A percentile compares a stretch with the other conserved stretches of the same genome.
Conservation (phyloP, 345 rosid genomes). For the Melaleuca alternifolia region DNA sequence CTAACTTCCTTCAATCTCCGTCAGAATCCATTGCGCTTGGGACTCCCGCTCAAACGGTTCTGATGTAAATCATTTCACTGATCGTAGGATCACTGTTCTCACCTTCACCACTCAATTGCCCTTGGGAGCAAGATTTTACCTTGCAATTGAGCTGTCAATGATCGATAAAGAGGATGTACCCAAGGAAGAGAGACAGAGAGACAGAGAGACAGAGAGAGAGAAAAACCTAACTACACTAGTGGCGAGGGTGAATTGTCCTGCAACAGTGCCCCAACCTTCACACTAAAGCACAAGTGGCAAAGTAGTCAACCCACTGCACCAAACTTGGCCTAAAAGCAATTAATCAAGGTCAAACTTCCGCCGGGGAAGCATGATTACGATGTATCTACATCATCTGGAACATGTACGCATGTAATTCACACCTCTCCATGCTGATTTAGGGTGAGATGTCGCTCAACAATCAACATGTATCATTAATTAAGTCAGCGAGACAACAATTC, state of each 20-base stretch:
- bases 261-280: not conserved
- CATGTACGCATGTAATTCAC: not conserved
- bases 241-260: not conserved
- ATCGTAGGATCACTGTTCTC: too few relatives aligned
- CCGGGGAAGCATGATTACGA: not conserved
- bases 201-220: not conserved
- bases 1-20: too few relatives aligned
- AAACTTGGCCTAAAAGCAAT: not conserved
- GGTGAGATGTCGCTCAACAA: not conserved
- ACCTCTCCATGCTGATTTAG: not conserved
- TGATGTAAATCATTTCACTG: too few relatives aligned
- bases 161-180: too few relatives aligned
- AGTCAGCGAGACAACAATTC: not conserved
- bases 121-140: too few relatives aligned
- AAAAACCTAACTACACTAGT: not conserved
- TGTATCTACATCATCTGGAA: not conserved
- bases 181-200: too few relatives aligned
- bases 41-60: too few relatives aligned
- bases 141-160: too few relatives aligned
- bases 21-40: too few relatives aligned
- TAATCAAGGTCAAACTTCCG: not conserved
- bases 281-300: not conserved
- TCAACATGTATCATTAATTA: not conserved
- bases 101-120: too few relatives aligned
- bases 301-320: not conserved